Base-by-base conservation (phyloP, 371 early-diverging fungal species). In the Saksenaea oblongispora region DNA sequence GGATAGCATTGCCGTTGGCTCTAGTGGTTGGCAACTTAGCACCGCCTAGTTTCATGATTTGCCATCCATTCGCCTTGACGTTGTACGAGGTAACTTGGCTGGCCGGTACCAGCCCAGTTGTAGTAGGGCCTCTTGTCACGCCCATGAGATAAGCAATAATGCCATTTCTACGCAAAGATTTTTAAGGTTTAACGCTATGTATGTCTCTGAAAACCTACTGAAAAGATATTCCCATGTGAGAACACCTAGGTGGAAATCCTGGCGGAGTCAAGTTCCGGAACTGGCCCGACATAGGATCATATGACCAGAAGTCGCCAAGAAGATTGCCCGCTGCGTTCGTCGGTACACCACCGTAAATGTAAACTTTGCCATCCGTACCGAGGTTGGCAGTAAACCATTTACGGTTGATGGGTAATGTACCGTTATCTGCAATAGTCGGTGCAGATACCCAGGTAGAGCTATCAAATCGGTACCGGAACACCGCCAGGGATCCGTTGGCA, bases 331-430 rank as follows among this genome's bases (percentile, higher is more conserved):
- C 13, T 47, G 5, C 10, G n/a, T 26, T 39, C 15, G 37, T 34
- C n/a, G 39, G 51, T 34, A 41, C 4, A 22, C 65, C 65, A 34
- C 65, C 65, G 34, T 59, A 39, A 26, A 65, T 54, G 31, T 65
- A 65, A 10, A 65, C 54, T 42, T 65, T 59, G 8, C 65, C 65
- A 59, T 65, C 59, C 17, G 54, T 15, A 14, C 24, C 26, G 39
- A 59, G 15, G 2, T 59, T 44, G 31, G 57, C 47, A 1, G 34
- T 54, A 24, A 54, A 54, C 7, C 31, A 24, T n/a, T 53, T 51
- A 5, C 64, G 58, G 11, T 57, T 44, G 17, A 13, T 10, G 3
- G 64, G 64, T 8, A 64, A 15, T 7, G 65, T 47, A 22, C 51
- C 51, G 51, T 47, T 47, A 11, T 47, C 65, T 22, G 54, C 54